phyloP scores from a whole-genome alignment of 306 rosid species.

The Hylodesmum podocarpum region DNA sequence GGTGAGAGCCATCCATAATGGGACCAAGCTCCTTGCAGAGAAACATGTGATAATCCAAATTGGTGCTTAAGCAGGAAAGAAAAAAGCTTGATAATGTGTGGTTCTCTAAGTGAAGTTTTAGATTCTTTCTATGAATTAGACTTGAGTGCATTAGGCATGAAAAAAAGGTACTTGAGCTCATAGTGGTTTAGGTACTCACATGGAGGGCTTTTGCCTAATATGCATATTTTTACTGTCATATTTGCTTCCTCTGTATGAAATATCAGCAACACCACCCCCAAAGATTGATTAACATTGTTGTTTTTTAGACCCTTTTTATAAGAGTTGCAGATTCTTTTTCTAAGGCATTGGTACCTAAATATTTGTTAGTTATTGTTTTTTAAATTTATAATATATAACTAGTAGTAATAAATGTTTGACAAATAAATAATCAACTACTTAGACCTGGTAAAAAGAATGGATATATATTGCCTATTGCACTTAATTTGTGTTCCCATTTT shows the following conservation, averaged over 20 bases:
- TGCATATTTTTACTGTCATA: conserved; percentile 1
- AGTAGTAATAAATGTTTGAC: neutral
- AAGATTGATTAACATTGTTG: neutral
- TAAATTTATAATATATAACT: neutral
- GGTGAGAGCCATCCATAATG: neutral
- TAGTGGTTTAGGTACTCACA: neutral
- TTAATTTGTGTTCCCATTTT: neutral
- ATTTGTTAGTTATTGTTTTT: neutral
- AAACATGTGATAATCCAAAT: neutral
- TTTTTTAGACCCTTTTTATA: neutral
- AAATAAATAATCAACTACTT: neutral
- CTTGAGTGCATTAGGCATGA: conserved; percentile 4
- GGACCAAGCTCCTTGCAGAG: neutral
- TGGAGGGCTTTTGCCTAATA: neutral
- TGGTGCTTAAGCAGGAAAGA: conserved; percentile 11
- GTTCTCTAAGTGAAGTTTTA: neutral
- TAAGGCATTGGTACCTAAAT: neutral
- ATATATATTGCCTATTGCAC: neutral
- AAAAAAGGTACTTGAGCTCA: neutral
- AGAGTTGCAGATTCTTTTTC: neutral
- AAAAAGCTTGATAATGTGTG: conserved; percentile 11
- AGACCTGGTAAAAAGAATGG: neutral
- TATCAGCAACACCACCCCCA: neutral
- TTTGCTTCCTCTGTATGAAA: neutral
- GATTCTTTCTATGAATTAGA: conserved; percentile 1